A percentile compares a stretch with the other conserved stretches of the same genome.
phyloP scores from a whole-genome alignment of 257 asterid genomes.

The Craterostigma plantagineum region DNA sequence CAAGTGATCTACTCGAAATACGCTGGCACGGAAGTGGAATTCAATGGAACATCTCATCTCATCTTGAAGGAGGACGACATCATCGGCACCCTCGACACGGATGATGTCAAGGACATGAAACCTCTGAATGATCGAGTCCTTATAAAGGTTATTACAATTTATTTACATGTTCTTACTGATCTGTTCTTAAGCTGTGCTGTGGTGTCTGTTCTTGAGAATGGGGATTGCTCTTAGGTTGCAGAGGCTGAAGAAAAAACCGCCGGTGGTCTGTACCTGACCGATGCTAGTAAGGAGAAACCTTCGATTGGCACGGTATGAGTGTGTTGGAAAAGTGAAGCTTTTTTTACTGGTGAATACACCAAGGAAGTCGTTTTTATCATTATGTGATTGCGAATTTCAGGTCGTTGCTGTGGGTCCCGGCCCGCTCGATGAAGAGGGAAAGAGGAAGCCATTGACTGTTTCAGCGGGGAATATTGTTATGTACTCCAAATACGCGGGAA shows the following conservation, averaged over 20 bases:
- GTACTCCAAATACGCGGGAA: slow-evolving; percentile 85
- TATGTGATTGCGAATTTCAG: not conserved
- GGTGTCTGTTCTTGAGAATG: no score
- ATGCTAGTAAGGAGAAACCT: slow-evolving; percentile 82
- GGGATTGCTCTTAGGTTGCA: slow-evolving; percentile 30
- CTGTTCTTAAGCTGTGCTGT: no score
- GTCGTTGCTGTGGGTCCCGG: slow-evolving; percentile 83
- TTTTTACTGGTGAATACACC: no score
- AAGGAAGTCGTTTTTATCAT: no score
- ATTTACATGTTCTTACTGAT: no score
- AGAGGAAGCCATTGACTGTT: slow-evolving; percentile 47
- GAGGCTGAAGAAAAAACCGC: slow-evolving; percentile 78
- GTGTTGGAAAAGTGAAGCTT: not conserved
- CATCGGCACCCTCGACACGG: slow-evolving; percentile 72
- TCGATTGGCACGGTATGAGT: slow-evolving; percentile 83
- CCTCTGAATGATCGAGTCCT: slow-evolving; percentile 86
- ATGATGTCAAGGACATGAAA: slow-evolving; percentile 70
- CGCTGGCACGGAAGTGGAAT: slow-evolving; percentile 95
- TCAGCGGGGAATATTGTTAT: slow-evolving; percentile 62
- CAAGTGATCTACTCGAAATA: slow-evolving; percentile 81
- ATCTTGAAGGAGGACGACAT: slow-evolving; percentile 90
- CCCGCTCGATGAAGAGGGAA: slow-evolving; percentile 71
- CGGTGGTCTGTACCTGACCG: slow-evolving; percentile 77
- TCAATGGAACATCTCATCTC: slow-evolving; percentile 61
- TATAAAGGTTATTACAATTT: slow-evolving; percentile 46